Base-by-base conservation (phyloP, 257 asterid species). In the Solanum chmielewskii region DNA sequence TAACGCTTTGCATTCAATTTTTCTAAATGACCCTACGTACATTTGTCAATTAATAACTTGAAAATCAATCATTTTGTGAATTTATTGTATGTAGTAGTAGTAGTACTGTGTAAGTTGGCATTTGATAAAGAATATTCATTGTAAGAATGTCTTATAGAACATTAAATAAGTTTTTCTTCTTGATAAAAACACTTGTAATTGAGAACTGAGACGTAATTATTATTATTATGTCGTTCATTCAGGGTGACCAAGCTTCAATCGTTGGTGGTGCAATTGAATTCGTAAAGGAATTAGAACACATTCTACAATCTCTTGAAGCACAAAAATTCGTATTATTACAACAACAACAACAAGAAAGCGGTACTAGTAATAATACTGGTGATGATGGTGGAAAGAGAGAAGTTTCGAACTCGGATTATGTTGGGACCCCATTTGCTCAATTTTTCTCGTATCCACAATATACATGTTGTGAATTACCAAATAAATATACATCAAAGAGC, bases 161-260 rank as follows among this genome's bases (percentile, higher is more conserved):
- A 80, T 45, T 80, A 45, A 20, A 9, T 70, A 37, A 37, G 6
- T 47, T 44, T 47, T 25, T 2, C 18, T 18, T 42, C 3, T 3
- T 5, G 44, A 80, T 47, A 80, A 47, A 5, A 68, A 27, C 66
- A 47, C 35, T 75, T 71, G 7, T 13, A 27, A 27, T 12, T 44
- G 2, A 25, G 1, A 47, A 80, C 10, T 27, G 66, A 78, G 11
- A 45, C 2, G 0, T 47, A 27, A 45, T 75, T 23, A 11, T 39
- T 23, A 20, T 84, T 49, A 44, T 84, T 37, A 45, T 33, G 3
- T 33, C 45, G 56, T 88, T 86, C 66, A 97, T 88, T 86, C 66
- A 97, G 99, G 99, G 99, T 83, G 99, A 97, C 90, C 99, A 97
- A 76, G 98, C 99, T 11, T 97, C 99, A 5, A 94, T 96, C 21